phyloP scores from a whole-genome alignment of 164 flowering plant species.

The Berberis thunbergii region DNA sequence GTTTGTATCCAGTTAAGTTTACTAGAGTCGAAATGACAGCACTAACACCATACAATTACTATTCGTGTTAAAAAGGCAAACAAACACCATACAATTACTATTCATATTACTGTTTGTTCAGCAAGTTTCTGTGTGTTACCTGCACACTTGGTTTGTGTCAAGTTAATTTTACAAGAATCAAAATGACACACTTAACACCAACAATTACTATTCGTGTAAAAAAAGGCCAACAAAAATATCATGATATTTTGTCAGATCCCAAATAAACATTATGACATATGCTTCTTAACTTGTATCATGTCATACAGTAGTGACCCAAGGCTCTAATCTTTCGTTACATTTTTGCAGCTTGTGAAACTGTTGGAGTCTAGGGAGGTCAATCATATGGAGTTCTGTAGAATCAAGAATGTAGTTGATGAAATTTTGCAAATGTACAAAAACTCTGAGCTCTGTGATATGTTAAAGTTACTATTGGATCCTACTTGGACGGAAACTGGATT shows the following conservation, averaged over 20 bases:
- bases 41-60: too few species aligned
- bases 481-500: constrained; percentile 88
- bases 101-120: too few species aligned
- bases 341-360: constrained; percentile 87
- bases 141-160: too few species aligned
- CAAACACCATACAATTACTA: too few species aligned
- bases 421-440: constrained; percentile 53
- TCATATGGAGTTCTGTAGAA: constrained; percentile 84
- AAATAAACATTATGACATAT: not conserved
- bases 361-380: constrained; percentile 86
- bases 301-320: not conserved
- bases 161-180: too few species aligned
- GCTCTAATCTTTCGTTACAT: constrained; percentile 2
- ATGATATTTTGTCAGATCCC: not conserved
- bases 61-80: too few species aligned
- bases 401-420: constrained; percentile 82
- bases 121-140: too few species aligned
- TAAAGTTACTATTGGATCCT: constrained; percentile 66
- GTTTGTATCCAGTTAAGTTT: too few species aligned
- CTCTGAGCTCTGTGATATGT: constrained; percentile 55
- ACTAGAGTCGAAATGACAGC: too few species aligned
- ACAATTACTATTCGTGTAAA: too few species aligned
- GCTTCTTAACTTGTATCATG: not conserved
- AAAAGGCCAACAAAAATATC: too few species aligned
- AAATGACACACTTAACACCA: too few species aligned